Percentiles rank a stretch among this genome's conserved stretches.
These are phyloP conservation scores for Cyamopsis tetragonoloba DNA, from an alignment of 306 rosid species.

Conservation along the genomic window DNA sequence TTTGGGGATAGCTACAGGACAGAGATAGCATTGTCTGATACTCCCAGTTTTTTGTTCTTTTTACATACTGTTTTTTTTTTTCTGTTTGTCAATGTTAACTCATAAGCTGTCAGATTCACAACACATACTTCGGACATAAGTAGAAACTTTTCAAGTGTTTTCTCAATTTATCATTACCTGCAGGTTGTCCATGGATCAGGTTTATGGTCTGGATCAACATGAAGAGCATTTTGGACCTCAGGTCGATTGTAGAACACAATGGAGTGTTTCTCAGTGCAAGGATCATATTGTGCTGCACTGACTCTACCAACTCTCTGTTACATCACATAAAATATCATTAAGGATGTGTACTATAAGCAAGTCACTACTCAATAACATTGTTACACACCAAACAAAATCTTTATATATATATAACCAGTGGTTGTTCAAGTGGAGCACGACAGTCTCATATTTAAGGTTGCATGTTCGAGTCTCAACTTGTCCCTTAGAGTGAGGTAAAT, in stretches of 20 bases:
- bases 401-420: too few species aligned
- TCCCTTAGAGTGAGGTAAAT: too few species aligned
- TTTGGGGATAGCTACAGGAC: background rate
- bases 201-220: conserved; percentile 51
- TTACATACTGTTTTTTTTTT: background rate
- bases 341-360: conserved; percentile 2
- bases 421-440: too few species aligned
- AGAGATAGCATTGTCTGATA: background rate
- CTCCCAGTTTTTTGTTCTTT: background rate
- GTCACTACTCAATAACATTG: background rate
- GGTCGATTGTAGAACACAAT: conserved; percentile 68
- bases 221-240: conserved; percentile 70
- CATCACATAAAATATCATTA: conserved; percentile 25
- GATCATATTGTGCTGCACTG: conserved; percentile 65
- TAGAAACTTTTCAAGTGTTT: background rate
- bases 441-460: too few species aligned
- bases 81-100: background rate
- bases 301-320: conserved; percentile 53
- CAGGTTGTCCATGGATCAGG: conserved; percentile 77
- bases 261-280: conserved; percentile 78
- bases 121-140: background rate
- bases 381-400: background rate
- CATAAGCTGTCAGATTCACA: background rate
- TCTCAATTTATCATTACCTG: conserved; percentile 48
- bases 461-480: too few species aligned